These are phyloP conservation scores for Aspergillus japonicus DNA, from an alignment of 2,329 filamentous ascomycete genomes.

Conservation along the genomic window DNA sequence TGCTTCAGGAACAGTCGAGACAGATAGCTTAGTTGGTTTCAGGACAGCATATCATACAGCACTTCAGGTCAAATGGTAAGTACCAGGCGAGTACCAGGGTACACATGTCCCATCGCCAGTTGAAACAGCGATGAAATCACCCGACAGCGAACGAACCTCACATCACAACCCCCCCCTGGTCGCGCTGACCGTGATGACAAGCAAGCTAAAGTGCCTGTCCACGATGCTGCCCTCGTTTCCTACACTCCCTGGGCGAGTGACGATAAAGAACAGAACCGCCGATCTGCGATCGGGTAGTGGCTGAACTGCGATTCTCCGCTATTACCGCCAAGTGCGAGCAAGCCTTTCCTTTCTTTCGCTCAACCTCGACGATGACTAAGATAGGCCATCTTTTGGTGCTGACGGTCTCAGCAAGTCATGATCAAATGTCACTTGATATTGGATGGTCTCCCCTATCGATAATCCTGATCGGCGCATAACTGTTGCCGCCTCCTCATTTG, in stretches of 20 bases:
- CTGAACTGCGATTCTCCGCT: conserved; percentile 5
- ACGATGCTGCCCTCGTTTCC: neutral
- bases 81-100: neutral
- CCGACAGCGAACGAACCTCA: neutral
- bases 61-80: neutral
- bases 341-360: neutral
- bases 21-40: neutral
- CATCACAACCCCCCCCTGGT: neutral
- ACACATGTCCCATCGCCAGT: neutral
- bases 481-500: neutral
- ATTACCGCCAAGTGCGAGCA: conserved; percentile 4
- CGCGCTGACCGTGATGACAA: neutral
- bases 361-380: neutral
- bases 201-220: neutral
- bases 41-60: neutral
- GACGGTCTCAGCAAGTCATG: neutral
- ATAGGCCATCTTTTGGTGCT: neutral
- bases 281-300: conserved; percentile 18
- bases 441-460: neutral
- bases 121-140: conserved; percentile 1
- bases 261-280: conserved; percentile 22
- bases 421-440: neutral
- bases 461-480: neutral
- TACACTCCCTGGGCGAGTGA: conserved; percentile 15
- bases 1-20: neutral